phyloP scores from a whole-genome alignment of 805 yeast genomes.

The Sporopachydermia lactativora region DNA sequence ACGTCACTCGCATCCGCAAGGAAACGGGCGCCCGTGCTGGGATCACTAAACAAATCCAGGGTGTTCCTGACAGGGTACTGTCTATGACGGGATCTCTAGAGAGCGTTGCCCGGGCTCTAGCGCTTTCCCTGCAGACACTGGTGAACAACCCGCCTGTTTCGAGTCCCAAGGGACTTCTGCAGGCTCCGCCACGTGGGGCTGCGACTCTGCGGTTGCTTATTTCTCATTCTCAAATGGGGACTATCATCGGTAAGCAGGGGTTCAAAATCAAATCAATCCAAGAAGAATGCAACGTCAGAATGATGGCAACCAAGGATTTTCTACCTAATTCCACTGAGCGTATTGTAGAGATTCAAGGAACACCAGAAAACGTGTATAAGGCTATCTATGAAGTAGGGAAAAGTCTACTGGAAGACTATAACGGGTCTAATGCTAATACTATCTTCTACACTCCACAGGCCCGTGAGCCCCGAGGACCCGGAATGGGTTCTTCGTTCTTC shows the following conservation, averaged over 20 bases:
- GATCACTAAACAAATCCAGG: slow-evolving; percentile 65
- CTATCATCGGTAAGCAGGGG: slow-evolving; percentile 79
- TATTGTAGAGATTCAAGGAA: slow-evolving; percentile 76
- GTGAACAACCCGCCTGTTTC: slow-evolving; percentile 37
- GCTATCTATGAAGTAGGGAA: slow-evolving; percentile 47
- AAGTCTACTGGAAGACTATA: slow-evolving; percentile 63
- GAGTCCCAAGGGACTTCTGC: slow-evolving; percentile 43
- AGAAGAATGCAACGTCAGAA: slow-evolving; percentile 51
- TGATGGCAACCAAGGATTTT: slow-evolving; percentile 79
- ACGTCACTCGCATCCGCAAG: slow-evolving; percentile 62
- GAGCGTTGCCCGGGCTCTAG: slow-evolving; percentile 54
- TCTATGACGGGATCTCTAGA: slow-evolving; percentile 66
- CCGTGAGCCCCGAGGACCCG: slow-evolving; percentile 3
- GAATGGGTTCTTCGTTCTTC: slow-evolving; percentile 1
- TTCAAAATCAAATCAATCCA: slow-evolving; percentile 67
- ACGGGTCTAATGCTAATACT: slow-evolving; percentile 44
- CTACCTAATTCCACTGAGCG: slow-evolving; percentile 75
- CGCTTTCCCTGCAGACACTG: slow-evolving; percentile 54
- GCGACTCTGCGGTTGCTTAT: slow-evolving; percentile 54
- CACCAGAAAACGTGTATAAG: slow-evolving; percentile 44
- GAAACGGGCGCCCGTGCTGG: slow-evolving; percentile 75
- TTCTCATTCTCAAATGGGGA: slow-evolving; percentile 79
- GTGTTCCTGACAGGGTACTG: slow-evolving; percentile 71
- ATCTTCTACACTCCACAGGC: slow-evolving; percentile 43
- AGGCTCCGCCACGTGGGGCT: slow-evolving; percentile 36